A percentile compares a stretch with the other conserved stretches of the same genome.
phyloP scores from a whole-genome alignment of 306 rosid genomes.

The Comarum palustre region DNA sequence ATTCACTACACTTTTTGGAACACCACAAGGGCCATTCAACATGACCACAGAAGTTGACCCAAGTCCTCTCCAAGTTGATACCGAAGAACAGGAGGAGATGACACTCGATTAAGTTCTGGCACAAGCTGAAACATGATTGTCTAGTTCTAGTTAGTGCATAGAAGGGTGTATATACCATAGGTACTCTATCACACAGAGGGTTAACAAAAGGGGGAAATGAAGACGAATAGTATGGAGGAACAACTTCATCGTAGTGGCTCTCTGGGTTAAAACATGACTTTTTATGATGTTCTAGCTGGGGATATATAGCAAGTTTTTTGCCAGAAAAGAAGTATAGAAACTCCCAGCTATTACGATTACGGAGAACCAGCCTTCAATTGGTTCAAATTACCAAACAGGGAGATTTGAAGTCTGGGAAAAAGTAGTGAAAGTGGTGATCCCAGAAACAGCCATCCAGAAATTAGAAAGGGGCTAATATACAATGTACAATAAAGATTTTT shows the following conservation, averaged over 20 bases:
- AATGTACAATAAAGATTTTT: no score
- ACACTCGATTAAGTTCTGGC: conserved; percentile 25
- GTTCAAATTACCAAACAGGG: not conserved
- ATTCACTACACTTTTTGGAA: conserved; percentile 88
- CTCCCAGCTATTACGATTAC: not conserved
- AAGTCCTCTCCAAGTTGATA: conserved; percentile 28
- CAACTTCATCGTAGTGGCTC: not conserved
- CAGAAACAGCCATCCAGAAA: no score
- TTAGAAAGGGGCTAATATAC: no score
- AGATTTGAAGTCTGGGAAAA: not conserved
- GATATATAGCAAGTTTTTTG: not conserved
- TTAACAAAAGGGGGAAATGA: not conserved
- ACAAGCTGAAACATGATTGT: conserved; percentile 13
- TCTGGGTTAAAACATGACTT: not conserved
- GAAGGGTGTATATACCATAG: conserved; percentile 52
- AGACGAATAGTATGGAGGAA: not conserved
- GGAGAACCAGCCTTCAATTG: not conserved
- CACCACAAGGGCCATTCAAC: conserved; percentile 80
- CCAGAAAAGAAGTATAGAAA: conserved; percentile 7
- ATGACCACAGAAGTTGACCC: conserved; percentile 32
- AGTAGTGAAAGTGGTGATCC: no score
- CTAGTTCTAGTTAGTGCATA: not conserved
- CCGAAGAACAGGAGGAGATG: conserved; percentile 35
- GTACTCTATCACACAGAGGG: conserved; percentile 37
- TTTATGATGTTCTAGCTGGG: not conserved